phyloP scores from a whole-genome alignment of 441 rosid genomes.

The Metrosideros polymorpha region DNA sequence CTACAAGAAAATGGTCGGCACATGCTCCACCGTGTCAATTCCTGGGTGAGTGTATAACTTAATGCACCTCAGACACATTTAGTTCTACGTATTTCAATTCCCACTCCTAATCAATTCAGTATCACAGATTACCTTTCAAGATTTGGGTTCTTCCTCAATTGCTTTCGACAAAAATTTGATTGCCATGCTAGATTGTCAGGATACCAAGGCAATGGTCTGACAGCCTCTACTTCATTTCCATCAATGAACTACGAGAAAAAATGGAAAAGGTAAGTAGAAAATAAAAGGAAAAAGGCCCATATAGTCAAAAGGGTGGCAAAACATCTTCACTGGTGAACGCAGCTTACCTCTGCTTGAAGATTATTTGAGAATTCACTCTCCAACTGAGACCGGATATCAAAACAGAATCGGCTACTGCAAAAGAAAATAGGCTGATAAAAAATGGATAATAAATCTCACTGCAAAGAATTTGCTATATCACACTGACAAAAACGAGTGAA shows the following conservation, averaged over 20 bases:
- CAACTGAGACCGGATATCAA: not conserved
- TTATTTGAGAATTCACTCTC: not conserved
- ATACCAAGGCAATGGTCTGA: constrained; percentile 92
- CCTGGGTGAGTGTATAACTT: not conserved
- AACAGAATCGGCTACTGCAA: not conserved
- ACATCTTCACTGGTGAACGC: not conserved
- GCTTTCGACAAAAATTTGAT: constrained; percentile 85
- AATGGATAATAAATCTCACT: not conserved
- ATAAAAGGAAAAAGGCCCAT: not conserved
- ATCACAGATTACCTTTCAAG: constrained; percentile 63
- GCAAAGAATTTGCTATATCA: not conserved
- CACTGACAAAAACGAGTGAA: not conserved
- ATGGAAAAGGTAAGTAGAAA: not conserved
- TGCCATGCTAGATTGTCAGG: constrained; percentile 95
- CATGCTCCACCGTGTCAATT: not conserved
- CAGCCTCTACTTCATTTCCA: constrained; percentile 64
- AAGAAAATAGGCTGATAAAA: not conserved
- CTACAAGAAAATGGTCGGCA: not conserved
- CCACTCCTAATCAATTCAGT: not conserved
- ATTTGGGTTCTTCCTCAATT: constrained; percentile 76
- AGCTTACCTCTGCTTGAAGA: constrained; percentile 61
- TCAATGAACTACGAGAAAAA: constrained; percentile 39
- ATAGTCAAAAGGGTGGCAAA: not conserved
- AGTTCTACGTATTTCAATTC: not conserved
- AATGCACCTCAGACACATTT: not conserved